Percentiles rank a stretch among this genome's conserved stretches.
These are phyloP conservation scores for Amoeboaphelidium occidentale DNA, from an alignment of 371 early-diverging fungal species.

Conservation along the genomic window DNA sequence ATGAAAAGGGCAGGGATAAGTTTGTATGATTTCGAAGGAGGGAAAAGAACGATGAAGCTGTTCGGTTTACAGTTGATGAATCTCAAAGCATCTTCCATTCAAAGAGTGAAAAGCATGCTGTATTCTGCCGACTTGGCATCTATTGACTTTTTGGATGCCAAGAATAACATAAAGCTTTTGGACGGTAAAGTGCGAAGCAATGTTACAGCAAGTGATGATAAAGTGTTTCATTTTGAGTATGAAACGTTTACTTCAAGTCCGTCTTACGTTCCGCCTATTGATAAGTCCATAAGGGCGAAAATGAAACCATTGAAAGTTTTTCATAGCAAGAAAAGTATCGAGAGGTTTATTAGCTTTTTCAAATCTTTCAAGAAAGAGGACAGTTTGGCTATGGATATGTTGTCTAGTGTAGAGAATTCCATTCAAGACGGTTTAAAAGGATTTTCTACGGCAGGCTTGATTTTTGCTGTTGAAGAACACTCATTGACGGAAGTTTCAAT, in stretches of 20 bases:
- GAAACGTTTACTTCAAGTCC: too few species aligned
- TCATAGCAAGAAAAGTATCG: conserved; percentile 52
- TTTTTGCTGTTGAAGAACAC: conserved; percentile 66
- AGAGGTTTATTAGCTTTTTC: conserved; percentile 52
- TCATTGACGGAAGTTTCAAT: conserved; percentile 64
- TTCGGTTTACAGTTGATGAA: too few species aligned
- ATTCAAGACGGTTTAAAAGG: not conserved
- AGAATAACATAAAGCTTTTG: too few species aligned
- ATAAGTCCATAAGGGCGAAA: conserved; percentile 28
- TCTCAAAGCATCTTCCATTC: too few species aligned
- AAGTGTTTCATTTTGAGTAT: too few species aligned
- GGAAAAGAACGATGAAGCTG: conserved; percentile 1
- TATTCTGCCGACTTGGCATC: too few species aligned
- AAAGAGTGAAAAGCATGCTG: too few species aligned
- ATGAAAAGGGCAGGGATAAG: not conserved
- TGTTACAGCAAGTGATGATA: too few species aligned
- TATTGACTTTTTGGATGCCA: too few species aligned
- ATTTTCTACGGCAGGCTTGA: conserved; percentile 56
- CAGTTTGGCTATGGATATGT: not conserved
- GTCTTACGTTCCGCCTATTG: too few species aligned
- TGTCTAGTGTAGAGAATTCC: not conserved
- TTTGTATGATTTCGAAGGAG: not conserved
- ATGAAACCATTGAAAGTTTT: conserved; percentile 78
- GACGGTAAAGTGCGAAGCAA: too few species aligned
- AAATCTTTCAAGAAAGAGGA: too few species aligned